Percentiles rank a stretch among this genome's conserved stretches.
Evolutionary conservation across 2,329 filamentous ascomycete species (phyloP).

Genomic region (Scleromitrula shiraiana): DNA sequence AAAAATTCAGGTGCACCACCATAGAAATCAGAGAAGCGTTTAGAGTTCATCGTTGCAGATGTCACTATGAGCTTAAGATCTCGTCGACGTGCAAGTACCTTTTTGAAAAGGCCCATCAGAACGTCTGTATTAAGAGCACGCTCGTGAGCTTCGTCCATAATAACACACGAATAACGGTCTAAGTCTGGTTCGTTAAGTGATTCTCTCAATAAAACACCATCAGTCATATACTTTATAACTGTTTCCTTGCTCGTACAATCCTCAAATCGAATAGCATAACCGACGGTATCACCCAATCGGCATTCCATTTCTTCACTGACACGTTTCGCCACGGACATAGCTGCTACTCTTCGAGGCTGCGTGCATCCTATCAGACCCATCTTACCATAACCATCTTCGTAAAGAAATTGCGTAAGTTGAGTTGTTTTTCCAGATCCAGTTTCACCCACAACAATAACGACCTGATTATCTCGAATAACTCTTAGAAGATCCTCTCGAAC

Average conservation of each 20-base stretch:
- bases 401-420: conserved; percentile 89
- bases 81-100: conserved; percentile 79
- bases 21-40: conserved; percentile 92
- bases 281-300: conserved; percentile 75
- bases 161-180: conserved; percentile 94
- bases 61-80: conserved; percentile 97
- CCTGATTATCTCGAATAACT: conserved; percentile 93
- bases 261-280: conserved; percentile 96
- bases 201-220: conserved; percentile 88
- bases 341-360: conserved; percentile 89
- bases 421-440: conserved; percentile 98
- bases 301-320: conserved; percentile 99
- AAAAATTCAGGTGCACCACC: conserved; percentile 93
- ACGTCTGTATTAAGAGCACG: conserved; percentile 95
- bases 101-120: conserved; percentile 95
- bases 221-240: conserved; percentile 98
- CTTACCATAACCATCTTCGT: conserved; percentile 89
- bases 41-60: conserved; percentile 97
- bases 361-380: conserved; percentile 91
- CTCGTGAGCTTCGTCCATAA: conserved; percentile 99
- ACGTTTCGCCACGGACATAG: conserved; percentile 98
- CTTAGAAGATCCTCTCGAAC: conserved; percentile 87
- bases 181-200: conserved; percentile 87
- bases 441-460: conserved; percentile 92
- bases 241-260: conserved; percentile 96